A percentile compares a stretch with the other conserved stretches of the same genome.
Evolutionary conservation across 1,139 yeast species (phyloP).

Genomic region (Scheffersomyces lignicola): DNA sequence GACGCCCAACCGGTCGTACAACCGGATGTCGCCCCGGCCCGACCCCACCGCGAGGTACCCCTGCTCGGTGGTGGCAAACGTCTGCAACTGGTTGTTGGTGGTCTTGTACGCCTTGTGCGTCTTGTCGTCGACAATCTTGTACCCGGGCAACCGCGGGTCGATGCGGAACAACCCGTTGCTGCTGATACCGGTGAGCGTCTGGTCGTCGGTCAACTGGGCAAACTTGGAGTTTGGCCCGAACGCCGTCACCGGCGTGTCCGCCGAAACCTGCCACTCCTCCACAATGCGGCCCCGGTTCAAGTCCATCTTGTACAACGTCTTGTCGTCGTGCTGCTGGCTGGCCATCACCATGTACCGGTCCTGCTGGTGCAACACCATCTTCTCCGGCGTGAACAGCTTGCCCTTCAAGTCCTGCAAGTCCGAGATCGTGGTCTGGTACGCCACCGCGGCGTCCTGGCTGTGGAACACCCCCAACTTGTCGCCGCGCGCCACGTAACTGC

Average conservation of each 20-base stretch:
- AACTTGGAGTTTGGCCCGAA: conserved; percentile 73
- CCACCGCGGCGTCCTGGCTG: conserved; percentile 53
- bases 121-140: conserved; percentile 51
- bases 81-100: conserved; percentile 55
- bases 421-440: conserved; percentile 67
- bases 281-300: conserved; percentile 75
- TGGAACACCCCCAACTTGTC: conserved; percentile 79
- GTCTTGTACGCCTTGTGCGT: conserved; percentile 46
- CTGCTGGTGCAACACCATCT: conserved; percentile 72
- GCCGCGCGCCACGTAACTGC: conserved; percentile 79
- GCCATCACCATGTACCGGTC: conserved; percentile 71
- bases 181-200: conserved; percentile 71
- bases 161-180: conserved; percentile 64
- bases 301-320: conserved; percentile 68
- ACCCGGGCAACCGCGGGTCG: conserved; percentile 70
- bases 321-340: conserved; percentile 38
- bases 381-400: conserved; percentile 55
- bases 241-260: conserved; percentile 46
- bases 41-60: conserved; percentile 82
- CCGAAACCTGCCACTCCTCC: conserved; percentile 71
- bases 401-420: conserved; percentile 57
- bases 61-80: conserved; percentile 67
- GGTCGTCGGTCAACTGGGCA: conserved; percentile 71
- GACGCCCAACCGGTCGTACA: conserved; percentile 69
- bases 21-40: conserved; percentile 68